Evolutionary conservation across 805 yeast species (phyloP).

Genomic region (Barnettozyma californica): DNA sequence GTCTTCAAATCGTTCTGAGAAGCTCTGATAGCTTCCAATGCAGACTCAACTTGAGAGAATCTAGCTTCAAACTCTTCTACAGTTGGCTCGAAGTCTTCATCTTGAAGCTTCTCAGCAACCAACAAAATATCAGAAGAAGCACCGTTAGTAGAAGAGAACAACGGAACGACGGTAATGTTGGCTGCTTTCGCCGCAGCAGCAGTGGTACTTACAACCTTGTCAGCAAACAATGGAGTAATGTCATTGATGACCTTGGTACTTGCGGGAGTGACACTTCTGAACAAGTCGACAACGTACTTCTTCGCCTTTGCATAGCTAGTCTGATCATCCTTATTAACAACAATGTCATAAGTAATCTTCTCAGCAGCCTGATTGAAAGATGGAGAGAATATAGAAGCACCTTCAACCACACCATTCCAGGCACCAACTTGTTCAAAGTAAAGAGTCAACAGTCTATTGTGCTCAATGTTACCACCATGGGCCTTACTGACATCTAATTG

Average conservation of each 20-base stretch:
- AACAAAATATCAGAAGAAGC: constrained; percentile 45
- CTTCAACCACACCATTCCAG: constrained; percentile 37
- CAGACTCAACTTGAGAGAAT: constrained; percentile 47
- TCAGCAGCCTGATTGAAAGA: constrained; percentile 36
- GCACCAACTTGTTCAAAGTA: constrained; percentile 52
- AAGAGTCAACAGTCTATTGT: constrained; percentile 71
- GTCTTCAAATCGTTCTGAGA: constrained; percentile 49
- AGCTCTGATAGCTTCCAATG: constrained; percentile 54
- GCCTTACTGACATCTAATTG: constrained; percentile 78
- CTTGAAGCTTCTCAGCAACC: constrained; percentile 39
- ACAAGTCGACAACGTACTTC: constrained; percentile 63
- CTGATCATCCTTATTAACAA: constrained; percentile 42
- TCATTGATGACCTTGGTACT: constrained; percentile 54
- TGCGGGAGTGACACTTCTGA: constrained; percentile 68
- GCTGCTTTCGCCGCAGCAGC: constrained; percentile 37
- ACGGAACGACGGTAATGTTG: constrained; percentile 53
- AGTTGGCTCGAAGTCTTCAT: constrained; percentile 72
- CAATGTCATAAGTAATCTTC: constrained; percentile 52
- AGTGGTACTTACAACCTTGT: constrained; percentile 39
- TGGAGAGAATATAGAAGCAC: constrained; percentile 32
- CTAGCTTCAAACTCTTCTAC: constrained; percentile 50
- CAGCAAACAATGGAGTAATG: constrained; percentile 56
- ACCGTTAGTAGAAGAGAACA: constrained; percentile 44
- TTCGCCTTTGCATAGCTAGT: constrained; percentile 58
- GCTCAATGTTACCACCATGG: constrained; percentile 72